Evolutionary conservation across 257 asterid genomes (phyloP).

Genomic region (Penstemon eatonii): DNA sequence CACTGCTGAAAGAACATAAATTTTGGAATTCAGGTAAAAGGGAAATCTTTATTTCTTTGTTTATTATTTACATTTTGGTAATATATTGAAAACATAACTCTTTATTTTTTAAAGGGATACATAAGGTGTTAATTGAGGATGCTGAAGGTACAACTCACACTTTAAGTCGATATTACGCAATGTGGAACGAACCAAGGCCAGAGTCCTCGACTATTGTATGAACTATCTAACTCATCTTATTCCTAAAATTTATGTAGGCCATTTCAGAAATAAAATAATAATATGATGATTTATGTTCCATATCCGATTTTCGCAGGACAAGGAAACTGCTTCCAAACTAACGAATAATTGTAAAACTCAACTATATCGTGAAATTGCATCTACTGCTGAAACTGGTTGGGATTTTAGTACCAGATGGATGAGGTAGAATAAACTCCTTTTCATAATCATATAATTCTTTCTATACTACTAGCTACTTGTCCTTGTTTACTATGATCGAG

Average conservation of each 20-base stretch:
- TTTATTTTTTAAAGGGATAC: conserved; percentile 49
- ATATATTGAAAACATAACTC: background rate
- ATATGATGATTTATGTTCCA: background rate
- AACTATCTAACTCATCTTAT: background rate
- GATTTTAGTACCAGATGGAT: conserved; percentile 96
- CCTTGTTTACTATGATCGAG: background rate
- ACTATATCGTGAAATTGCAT: conserved; percentile 76
- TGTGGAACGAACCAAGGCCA: conserved; percentile 92
- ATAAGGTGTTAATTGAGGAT: conserved; percentile 71
- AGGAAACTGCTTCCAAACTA: conserved; percentile 67
- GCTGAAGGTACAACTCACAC: conserved; percentile 54
- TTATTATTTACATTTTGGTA: background rate
- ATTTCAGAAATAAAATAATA: too few relatives aligned
- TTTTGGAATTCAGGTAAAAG: conserved; percentile 83
- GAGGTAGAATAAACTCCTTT: conserved; percentile 50
- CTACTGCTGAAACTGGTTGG: conserved; percentile 98
- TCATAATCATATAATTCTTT: background rate
- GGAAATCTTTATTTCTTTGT: background rate
- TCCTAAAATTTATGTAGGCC: background rate
- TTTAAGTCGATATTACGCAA: conserved; percentile 77
- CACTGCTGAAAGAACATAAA: conserved; percentile 64
- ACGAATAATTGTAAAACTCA: conserved; percentile 43
- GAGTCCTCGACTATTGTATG: conserved; percentile 78
- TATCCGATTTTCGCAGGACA: conserved; percentile 49
- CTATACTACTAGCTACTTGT: too few relatives aligned